A percentile compares a stretch with the other conserved stretches of the same genome.
phyloP scores from a whole-genome alignment of 306 rosid genomes.

The Prosopis cineraria region DNA sequence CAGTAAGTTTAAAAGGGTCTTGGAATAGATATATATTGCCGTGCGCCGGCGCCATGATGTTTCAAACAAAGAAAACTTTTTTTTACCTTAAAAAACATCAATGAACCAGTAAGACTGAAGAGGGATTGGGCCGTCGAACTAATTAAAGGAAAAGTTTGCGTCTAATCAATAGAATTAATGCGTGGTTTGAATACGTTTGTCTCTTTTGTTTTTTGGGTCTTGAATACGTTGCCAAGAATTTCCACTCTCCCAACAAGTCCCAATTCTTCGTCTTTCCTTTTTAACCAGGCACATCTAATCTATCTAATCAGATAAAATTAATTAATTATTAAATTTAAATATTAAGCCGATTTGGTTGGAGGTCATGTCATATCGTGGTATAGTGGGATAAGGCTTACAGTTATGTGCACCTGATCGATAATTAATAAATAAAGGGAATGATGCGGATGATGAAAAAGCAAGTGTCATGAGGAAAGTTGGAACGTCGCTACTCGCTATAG shows the following conservation, averaged over 20 bases:
- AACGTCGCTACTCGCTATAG: background rate
- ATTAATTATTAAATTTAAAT: no score
- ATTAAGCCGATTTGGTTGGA: background rate
- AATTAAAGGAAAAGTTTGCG: background rate
- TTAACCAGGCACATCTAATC: background rate
- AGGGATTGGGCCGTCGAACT: background rate
- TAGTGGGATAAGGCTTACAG: background rate
- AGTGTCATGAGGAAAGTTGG: background rate
- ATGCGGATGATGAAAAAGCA: background rate
- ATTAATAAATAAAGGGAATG: background rate
- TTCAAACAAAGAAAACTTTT: background rate
- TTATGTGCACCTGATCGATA: background rate
- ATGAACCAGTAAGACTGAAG: background rate
- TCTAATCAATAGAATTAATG: background rate
- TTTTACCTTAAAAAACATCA: background rate
- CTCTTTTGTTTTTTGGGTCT: background rate
- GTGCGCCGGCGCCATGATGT: background rate
- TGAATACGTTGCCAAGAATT: background rate
- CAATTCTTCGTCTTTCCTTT: background rate
- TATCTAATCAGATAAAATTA: background rate
- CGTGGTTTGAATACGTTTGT: background rate
- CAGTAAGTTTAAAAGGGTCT: background rate
- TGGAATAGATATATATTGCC: background rate
- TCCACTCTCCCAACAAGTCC: background rate
- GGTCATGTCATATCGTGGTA: background rate